Evolutionary conservation across 1,284 basidiomycete genomes (phyloP).

Genomic region (Fomitopsis schrenkii): DNA sequence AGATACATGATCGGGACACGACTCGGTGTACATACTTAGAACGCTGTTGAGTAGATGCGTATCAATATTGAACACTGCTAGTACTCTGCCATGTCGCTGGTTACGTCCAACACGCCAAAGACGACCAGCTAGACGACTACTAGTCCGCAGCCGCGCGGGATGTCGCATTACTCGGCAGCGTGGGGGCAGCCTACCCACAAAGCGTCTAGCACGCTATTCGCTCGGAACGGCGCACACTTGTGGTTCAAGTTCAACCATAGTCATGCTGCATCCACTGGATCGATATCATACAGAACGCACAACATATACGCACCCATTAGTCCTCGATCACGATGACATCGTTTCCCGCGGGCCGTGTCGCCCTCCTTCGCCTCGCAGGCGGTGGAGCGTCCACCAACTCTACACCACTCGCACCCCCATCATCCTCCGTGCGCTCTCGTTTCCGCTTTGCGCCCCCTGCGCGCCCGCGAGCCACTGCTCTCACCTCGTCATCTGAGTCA

Average conservation of each 20-base stretch:
- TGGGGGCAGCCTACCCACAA: no score
- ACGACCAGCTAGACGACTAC: no score
- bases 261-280: no score
- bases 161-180: no score
- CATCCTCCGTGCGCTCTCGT: slow-evolving; percentile 14
- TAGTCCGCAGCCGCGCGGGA: no score
- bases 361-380: slow-evolving; percentile 10
- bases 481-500: slow-evolving; percentile 43
- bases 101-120: no score
- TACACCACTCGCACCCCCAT: slow-evolving; percentile 12
- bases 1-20: no score
- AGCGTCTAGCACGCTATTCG: no score
- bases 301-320: slow-evolving; percentile 9
- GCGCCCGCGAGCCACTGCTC: neutral
- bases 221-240: no score
- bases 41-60: neutral
- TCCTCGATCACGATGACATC: slow-evolving; percentile 41
- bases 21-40: no score
- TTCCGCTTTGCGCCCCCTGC: slow-evolving; percentile 23
- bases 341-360: slow-evolving; percentile 12
- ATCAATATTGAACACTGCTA: neutral
- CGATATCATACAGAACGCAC: neutral
- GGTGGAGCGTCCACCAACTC: slow-evolving; percentile 12
- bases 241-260: no score
- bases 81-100: no score